These are phyloP conservation scores for Plasmodium gonderi DNA, from an alignment of 169 alveolate genomes.

Conservation along the genomic window DNA sequence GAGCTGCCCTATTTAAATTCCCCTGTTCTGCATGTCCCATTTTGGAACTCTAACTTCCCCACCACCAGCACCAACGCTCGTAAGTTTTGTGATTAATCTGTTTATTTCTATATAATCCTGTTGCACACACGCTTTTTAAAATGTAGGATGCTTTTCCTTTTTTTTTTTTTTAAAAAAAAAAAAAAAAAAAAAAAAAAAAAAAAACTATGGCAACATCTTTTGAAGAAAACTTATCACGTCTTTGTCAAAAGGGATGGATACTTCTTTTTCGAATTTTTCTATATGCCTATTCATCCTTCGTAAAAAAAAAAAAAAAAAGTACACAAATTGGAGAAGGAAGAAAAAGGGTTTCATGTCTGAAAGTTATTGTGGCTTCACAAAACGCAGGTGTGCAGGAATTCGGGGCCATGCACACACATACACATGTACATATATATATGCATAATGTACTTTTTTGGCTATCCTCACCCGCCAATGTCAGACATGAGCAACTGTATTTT, in stretches of 20 bases:
- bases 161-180: neutral
- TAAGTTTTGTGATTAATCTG: no score
- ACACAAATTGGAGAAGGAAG: no score
- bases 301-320: neutral
- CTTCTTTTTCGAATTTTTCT: conserved; percentile 68
- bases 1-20: no score
- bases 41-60: no score
- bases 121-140: no score
- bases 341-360: neutral
- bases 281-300: conserved; percentile 42
- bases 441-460: neutral
- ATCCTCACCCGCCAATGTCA: conserved; percentile 36
- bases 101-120: no score
- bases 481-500: conserved; percentile 35
- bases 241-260: neutral
- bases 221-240: conserved; percentile 25
- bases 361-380: neutral
- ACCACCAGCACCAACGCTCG: no score
- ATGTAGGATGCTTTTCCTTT: no score
- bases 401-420: neutral
- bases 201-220: conserved; percentile 31
- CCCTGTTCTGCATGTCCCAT: no score
- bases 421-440: neutral
- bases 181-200: conserved; percentile 12
- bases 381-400: neutral